Evolutionary conservation across 2,329 filamentous ascomycete species (phyloP).

Genomic region (Westerdykella ornata): DNA sequence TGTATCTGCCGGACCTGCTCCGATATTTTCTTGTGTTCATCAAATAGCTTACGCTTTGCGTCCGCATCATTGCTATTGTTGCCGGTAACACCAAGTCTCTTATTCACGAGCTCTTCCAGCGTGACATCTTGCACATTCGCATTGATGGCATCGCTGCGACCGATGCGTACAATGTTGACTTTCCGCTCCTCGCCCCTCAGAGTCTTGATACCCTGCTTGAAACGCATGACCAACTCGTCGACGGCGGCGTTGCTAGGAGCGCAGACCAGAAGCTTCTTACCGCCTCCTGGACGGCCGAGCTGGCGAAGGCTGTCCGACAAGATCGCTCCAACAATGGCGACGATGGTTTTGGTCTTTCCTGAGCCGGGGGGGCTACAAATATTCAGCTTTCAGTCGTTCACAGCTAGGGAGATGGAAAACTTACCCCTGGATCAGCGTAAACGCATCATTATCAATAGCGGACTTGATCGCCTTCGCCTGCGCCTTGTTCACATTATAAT

Average conservation of each 20-base stretch:
- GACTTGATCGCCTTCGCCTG: slow-evolving; percentile 90
- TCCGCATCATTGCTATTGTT: slow-evolving; percentile 41
- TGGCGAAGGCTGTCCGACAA: slow-evolving; percentile 54
- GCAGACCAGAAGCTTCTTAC: slow-evolving; percentile 88
- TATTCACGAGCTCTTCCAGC: slow-evolving; percentile 81
- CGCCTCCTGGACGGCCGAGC: slow-evolving; percentile 28
- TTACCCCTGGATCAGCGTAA: slow-evolving; percentile 87
- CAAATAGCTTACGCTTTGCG: slow-evolving; percentile 62
- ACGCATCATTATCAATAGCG: slow-evolving; percentile 90
- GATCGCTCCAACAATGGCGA: slow-evolving; percentile 88
- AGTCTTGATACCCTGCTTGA: slow-evolving; percentile 81
- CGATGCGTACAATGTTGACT: slow-evolving; percentile 82
- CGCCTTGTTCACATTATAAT: slow-evolving; percentile 78
- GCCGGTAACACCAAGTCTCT: slow-evolving; percentile 50
- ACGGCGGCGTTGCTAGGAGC: slow-evolving; percentile 98
- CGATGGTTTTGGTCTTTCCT: slow-evolving; percentile 96
- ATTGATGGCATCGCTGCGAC: slow-evolving; percentile 89
- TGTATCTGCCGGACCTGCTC: slow-evolving; percentile 65
- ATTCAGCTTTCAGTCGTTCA: slow-evolving; percentile 14
- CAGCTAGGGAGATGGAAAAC: slow-evolving; percentile 3
- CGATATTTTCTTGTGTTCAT: slow-evolving; percentile 55
- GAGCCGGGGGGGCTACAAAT: slow-evolving; percentile 72
- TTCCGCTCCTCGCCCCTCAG: slow-evolving; percentile 64
- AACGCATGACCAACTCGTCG: slow-evolving; percentile 86
- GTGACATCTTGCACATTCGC: slow-evolving; percentile 82